Conservation (phyloP, 495 filamentous ascomycete genomes). For the Neurospora hispaniola region DNA sequence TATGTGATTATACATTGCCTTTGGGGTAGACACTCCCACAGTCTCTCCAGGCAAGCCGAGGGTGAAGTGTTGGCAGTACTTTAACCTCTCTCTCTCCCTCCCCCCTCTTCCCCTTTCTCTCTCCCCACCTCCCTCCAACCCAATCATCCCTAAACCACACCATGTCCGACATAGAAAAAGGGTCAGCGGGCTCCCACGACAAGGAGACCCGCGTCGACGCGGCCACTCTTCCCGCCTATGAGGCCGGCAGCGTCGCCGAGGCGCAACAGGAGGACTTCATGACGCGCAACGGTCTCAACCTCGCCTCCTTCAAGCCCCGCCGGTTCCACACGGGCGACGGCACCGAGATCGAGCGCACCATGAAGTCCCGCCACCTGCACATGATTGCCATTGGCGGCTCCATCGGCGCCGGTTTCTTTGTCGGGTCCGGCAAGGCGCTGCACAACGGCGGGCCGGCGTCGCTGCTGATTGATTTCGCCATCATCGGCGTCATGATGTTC, state of each 20-base stretch:
- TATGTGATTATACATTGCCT: neutral
- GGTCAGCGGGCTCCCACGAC: slow-evolving; percentile 1
- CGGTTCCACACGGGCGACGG: slow-evolving; percentile 21
- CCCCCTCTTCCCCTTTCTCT: neutral
- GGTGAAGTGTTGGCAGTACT: neutral
- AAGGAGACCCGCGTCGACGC: slow-evolving; percentile 8
- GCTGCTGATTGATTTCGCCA: slow-evolving; percentile 43
- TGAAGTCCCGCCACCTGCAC: slow-evolving; percentile 58
- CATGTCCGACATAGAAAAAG: neutral
- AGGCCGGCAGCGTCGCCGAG: slow-evolving; percentile 6
- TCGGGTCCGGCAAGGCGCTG: slow-evolving; percentile 40
- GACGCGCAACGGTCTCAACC: slow-evolving; percentile 42
- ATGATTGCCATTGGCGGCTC: slow-evolving; percentile 70
- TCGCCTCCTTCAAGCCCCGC: slow-evolving; percentile 39
- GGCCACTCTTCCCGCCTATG: slow-evolving; percentile 12
- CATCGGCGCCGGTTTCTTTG: slow-evolving; percentile 56
- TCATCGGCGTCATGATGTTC: slow-evolving; percentile 46
- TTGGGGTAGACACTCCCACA: neutral
- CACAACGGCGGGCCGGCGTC: slow-evolving; percentile 35
- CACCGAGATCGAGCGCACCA: slow-evolving; percentile 42
- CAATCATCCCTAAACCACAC: neutral
- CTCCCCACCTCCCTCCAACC: neutral
- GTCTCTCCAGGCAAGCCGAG: neutral
- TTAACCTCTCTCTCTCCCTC: neutral
- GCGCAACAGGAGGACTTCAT: slow-evolving; percentile 25